Conservation (phyloP, 1,139 yeast genomes). For the Maudiozyma humilis region DNA sequence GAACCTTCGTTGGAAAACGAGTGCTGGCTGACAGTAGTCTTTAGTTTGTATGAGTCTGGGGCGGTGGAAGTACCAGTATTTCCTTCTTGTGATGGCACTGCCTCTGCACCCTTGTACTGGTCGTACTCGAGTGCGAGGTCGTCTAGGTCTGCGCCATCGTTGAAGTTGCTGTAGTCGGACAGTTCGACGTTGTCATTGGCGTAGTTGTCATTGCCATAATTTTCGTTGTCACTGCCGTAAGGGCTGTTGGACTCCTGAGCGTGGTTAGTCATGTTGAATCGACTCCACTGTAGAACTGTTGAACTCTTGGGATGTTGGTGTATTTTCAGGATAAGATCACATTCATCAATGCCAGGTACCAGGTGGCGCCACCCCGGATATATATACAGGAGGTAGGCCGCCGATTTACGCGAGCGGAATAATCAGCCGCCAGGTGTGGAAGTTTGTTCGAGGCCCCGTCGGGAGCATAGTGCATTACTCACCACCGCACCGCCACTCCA, state of each 20-base stretch:
- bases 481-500: no score
- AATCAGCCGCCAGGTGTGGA: no score
- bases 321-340: not conserved
- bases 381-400: not conserved
- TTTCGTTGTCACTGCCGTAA: no score
- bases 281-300: not conserved
- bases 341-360: not conserved
- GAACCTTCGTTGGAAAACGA: not conserved
- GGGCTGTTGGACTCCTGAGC: no score
- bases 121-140: conserved; percentile 26
- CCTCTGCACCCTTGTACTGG: conserved; percentile 21
- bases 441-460: no score
- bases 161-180: conserved; percentile 3
- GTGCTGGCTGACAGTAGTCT: not conserved
- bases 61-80: not conserved
- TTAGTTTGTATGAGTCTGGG: not conserved
- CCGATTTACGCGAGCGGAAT: no score
- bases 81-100: not conserved
- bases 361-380: not conserved
- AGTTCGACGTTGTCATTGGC: conserved; percentile 3
- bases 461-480: no score
- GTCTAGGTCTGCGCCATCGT: conserved; percentile 13
- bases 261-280: conserved; percentile 2
- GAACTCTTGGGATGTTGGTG: not conserved
- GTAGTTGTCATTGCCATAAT: no score